Evolutionary conservation across 164 flowering plant genomes (phyloP).

Genomic region (Houttuynia cordata): DNA sequence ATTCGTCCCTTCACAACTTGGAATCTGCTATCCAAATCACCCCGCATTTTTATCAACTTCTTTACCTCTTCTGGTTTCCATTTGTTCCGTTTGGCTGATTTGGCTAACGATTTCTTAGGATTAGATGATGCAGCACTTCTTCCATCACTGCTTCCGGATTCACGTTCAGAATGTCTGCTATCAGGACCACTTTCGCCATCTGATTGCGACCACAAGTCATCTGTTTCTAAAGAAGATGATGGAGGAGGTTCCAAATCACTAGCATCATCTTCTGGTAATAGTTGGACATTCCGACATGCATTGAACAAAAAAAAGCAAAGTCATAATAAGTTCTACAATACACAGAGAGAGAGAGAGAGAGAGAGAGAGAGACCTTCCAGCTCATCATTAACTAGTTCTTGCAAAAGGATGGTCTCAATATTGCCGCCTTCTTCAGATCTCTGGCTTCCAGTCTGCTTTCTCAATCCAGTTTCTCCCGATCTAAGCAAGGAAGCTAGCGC

Average conservation of each 20-base stretch:
- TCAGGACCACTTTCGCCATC: constrained; percentile 15
- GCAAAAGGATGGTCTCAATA: neutral
- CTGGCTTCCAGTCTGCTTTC: constrained; percentile 15
- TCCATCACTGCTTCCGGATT: constrained; percentile 17
- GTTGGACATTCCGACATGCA: constrained; percentile 22
- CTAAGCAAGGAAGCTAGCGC: constrained; percentile 30
- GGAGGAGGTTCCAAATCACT: constrained; percentile 13
- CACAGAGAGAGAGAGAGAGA: neutral
- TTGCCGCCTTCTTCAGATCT: constrained; percentile 1
- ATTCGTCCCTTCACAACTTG: constrained; percentile 78
- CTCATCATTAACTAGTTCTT: neutral
- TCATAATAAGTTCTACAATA: neutral
- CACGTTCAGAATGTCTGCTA: constrained; percentile 16
- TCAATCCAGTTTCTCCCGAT: constrained; percentile 25
- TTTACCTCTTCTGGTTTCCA: constrained; percentile 88
- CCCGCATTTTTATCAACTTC: constrained; percentile 64
- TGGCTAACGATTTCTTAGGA: constrained; percentile 25
- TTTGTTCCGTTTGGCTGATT: constrained; percentile 50
- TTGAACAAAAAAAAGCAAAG: neutral
- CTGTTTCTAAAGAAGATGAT: constrained; percentile 17
- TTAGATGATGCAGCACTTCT: constrained; percentile 14
- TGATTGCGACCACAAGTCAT: constrained; percentile 37
- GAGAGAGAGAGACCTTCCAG: neutral
- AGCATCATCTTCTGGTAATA: constrained; percentile 29
- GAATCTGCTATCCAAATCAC: constrained; percentile 55